Base-by-base conservation (phyloP, 139 green algal species). In the Eudorina sp. region DNA sequence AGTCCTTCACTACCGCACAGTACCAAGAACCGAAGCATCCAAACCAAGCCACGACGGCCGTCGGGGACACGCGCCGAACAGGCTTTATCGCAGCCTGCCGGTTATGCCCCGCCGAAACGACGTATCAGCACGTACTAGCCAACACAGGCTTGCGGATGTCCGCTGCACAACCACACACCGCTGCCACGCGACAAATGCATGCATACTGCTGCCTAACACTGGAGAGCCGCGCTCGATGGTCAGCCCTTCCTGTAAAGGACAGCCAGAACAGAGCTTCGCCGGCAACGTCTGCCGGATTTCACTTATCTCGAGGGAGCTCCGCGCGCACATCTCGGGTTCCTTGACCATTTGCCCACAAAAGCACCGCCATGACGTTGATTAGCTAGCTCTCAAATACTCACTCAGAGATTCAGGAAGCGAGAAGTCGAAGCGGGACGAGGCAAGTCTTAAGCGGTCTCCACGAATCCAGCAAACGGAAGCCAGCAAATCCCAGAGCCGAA, bases 21-120 rank as follows among this genome's bases (percentile, higher is more conserved):
- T 62, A 62, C 27, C n/a, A 27, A 25, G 29, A 62, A 81, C 43
- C 21, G 45, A 64, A 60, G 43, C 72, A 80, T 64, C 73, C 73
- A 81, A 79, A 81, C 46, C 45, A 81, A 81, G 73, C 73, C 73
- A 55, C 70, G 64, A 45, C n/a, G n/a, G 31, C 25, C 27, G 29
- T 27, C 43, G 43, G n/a, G n/a, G n/a, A 62, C 29, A 21, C 41
- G 73, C 16, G n/a, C 73, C 45, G 73, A 25, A 19, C 9, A 62
- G 73, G 73, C 73, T 45, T 60, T 81, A 62, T 81, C 73, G 73
- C 73, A 81, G 73, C 73, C 73, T 81, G 64, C 73, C 43, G 73
- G 21, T 25, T 45, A 19, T 27, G 16, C 43, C 73, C 46, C 45
- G 64, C 46, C 73, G 31, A 41, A 81, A 11, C 73, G 43, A 43